Base-by-base conservation (phyloP, 2,329 filamentous ascomycete species). In the Fusarium redolens region DNA sequence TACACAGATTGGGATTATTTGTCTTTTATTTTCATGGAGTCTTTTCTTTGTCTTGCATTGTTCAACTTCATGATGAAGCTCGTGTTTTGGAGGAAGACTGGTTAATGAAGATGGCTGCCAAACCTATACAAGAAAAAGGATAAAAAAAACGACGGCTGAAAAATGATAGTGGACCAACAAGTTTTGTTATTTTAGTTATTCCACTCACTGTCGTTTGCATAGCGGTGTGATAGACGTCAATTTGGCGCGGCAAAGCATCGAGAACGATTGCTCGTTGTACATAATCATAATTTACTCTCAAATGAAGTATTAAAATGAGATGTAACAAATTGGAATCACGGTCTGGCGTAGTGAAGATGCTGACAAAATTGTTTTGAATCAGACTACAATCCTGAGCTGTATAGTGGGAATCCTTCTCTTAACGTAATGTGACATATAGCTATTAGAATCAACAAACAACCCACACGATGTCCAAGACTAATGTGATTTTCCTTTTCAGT, bases 401-500 rank as follows among this genome's bases (percentile, higher is more conserved):
- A n/a, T 37, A 55, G 20, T 37, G 11, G 44, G 44, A 48, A 48
- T 48, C 54, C 47, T 40, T 63, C 41, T 61, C 55, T 66, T 55
- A 64, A 62, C 18, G 9, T 28, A 17, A 61, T 71, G 20, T 25
- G 40, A 44, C 37, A 41, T 52, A 60, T 44, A 58, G 35, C 48
- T 64, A 56, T 58, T 44, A n/a, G 40, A 43, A 43, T 51, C 43
- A 43, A 52, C 40, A 35, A 61, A 51, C 41, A 45, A 30, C 15
- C 33, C 30, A 33, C 28, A 37, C 11, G 20, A 20, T 48, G 41
- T 40, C 48, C 40, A 43, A 41, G 13, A 38, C 18, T 38, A 61
- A 28, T 50, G 47, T 81, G 30, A n/a, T 40, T 40, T 41, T 37
- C 31, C 60, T 44, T 51, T 59, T 82, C 80, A 87, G 65, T 80